Evolutionary conservation across 108 stramenopile genomes (phyloP), one percentile per base, ranked within the genome.

Genomic region (Pseudonitzschia multiseries): DNA sequence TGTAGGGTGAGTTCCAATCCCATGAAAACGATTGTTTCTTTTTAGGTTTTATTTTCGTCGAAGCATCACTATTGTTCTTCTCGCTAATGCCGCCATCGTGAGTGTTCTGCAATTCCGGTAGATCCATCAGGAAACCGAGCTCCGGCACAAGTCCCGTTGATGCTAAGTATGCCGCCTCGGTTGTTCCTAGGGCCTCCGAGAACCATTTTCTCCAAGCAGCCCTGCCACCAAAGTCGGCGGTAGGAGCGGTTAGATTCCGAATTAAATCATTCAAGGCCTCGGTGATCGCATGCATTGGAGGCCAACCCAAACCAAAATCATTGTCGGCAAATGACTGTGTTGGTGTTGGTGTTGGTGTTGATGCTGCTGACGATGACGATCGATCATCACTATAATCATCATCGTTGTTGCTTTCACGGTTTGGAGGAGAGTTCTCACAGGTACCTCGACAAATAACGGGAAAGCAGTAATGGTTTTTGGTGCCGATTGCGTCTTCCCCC

Each of bases 1-100:
- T 62, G 32, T 27, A 42, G 15, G 62, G 70, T 21, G 71, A 26
- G 67, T 78, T 78, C 51, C 26, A 40, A 72, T 78, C 77, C 64
- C 69, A 78, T 13, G 50, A n/a, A 1, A n/a, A 9, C 2, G n/a
- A n/a, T n/a, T 3, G 50, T n/a, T 51, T 51, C 50, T 51, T 51
- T 51, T 51, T 51, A 8, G 3, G 20, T 17, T n/a, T 51, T 10
- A 51, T n/a, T 10, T 3, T 51, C 9, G 20, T 3, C 50, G 4
- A 8, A 36, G 36, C 36, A 36, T 36, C 6, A 36, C 6, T 36
- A 2, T 36, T 36, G 36, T 36, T 36, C 4, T 36, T 36, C 36
- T 36, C 36, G 2, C 36, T 36, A 36, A 6, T 5, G 6, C 6
- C 2, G 4, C 4, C 36, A 36, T 36, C 36, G 36, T 6, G 36